Base-by-base conservation (phyloP, 305 asterid genomes). In the Vinca major region DNA sequence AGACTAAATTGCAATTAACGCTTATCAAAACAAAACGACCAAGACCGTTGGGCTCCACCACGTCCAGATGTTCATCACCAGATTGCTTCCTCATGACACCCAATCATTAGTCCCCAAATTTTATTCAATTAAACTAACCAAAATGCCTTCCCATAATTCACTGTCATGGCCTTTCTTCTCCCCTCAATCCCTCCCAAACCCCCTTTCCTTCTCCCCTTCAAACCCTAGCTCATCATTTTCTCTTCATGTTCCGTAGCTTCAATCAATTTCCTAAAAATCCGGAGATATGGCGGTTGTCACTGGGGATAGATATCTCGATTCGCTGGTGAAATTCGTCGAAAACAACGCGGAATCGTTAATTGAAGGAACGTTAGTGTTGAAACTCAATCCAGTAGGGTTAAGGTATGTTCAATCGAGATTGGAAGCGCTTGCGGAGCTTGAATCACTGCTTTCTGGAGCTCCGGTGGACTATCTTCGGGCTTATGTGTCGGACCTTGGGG, bases 401-500 rank as follows among this genome's bases (percentile, higher is more conserved):
- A 85, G 90, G 5, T 92, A 90, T 74, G 98, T 92, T 65, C 88
- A 90, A 64, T 92, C 98, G 12, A 79, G 96, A 75, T 84, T 92
- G n/a, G 96, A 92, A 70, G 92, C 96, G 40, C 63, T 92, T 68
- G 84, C 82, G 77, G 98, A 90, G 85, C 85, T 92, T 37, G 98
- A 92, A 79, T 81, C 91, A 72, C 80, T 92, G 77, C 73, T 90
- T 51, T 68, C 88, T 66, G 98, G 97, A 50, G 98, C 98, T 67
- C 98, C 98, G 40, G 95, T 92, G 20, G 98, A 92, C 82, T 92
- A 92, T 78, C 76, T 92, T 75, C 91, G 98, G 50, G 98, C 98
- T 4, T 92, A 92, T 67, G 88, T 92, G 50, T 90, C 97, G 39
- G 98, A 92, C 82, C 85, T 92, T 65, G 98, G 98, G 5, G 98